phyloP scores from a whole-genome alignment of 1,284 basidiomycete genomes.

The Rhodotorula glutinis region DNA sequence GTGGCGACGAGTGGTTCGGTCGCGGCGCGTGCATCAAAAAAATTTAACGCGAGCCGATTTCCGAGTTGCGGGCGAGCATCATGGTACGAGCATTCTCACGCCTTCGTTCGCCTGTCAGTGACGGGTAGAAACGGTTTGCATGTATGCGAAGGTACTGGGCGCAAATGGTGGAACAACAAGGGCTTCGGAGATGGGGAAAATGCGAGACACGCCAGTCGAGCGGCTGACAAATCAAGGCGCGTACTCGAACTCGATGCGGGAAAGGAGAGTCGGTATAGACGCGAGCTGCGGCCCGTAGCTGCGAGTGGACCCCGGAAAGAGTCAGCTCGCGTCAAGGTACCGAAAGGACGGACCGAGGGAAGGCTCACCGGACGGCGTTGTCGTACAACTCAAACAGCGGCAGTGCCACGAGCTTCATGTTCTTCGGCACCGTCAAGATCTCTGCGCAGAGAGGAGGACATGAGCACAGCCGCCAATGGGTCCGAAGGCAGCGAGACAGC shows the following conservation, averaged over 20 bases:
- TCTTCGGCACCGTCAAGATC: conserved; percentile 91
- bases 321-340: too few species aligned
- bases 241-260: conserved; percentile 58
- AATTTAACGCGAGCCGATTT: background rate
- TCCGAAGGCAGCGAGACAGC: background rate
- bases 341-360: too few species aligned
- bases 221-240: conserved; percentile 4
- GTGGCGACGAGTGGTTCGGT: background rate
- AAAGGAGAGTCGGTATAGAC: conserved; percentile 88
- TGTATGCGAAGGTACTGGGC: background rate
- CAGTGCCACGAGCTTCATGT: conserved; percentile 84
- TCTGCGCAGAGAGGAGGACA: conserved; percentile 56
- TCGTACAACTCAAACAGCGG: conserved; percentile 96
- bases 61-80: too few species aligned
- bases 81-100: too few species aligned
- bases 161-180: background rate
- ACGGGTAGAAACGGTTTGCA: background rate
- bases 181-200: background rate
- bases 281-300: conserved; percentile 87
- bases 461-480: background rate
- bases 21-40: background rate
- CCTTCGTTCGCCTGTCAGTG: too few species aligned
- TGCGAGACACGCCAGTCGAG: background rate
- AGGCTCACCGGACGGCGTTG: conserved; percentile 73
- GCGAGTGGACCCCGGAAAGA: background rate